phyloP scores from a whole-genome alignment of 2,329 filamentous ascomycete species.

The Clarireedia paspali region DNA sequence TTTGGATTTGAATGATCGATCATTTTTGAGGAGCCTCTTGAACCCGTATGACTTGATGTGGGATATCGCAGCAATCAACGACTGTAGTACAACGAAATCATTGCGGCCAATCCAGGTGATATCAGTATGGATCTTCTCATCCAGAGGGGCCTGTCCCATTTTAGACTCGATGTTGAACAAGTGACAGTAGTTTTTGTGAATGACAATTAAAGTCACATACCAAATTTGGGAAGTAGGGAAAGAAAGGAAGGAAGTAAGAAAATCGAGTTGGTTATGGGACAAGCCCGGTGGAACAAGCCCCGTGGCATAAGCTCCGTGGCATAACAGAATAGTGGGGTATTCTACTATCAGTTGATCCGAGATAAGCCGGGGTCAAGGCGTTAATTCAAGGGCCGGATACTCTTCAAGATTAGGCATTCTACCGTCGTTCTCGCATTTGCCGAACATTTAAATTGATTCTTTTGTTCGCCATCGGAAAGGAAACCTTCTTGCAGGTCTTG shows the following conservation, averaged over 20 bases:
- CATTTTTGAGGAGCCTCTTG: neutral
- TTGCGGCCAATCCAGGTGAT: neutral
- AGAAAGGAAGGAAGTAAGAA: neutral
- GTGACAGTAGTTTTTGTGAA: neutral
- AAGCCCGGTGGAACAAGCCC: too few relatives aligned
- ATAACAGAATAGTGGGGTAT: too few relatives aligned
- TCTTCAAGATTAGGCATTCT: neutral
- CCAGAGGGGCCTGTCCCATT: neutral
- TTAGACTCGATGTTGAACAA: neutral
- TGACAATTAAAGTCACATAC: too few relatives aligned
- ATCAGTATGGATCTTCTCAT: neutral
- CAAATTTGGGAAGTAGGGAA: too few relatives aligned
- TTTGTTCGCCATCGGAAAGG: constrained; percentile 82
- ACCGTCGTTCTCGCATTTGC: constrained; percentile 58
- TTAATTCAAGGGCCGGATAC: neutral
- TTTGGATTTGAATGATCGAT: neutral
- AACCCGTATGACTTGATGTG: neutral
- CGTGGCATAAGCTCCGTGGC: too few relatives aligned
- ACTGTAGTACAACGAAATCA: neutral
- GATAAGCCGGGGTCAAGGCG: neutral
- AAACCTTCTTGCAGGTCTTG: constrained; percentile 46
- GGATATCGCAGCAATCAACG: neutral
- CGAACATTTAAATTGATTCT: constrained; percentile 87
- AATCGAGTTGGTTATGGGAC: too few relatives aligned
- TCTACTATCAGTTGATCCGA: neutral